Base-by-base conservation (phyloP, 2,329 filamentous ascomycete genomes). In the Orbilia blumenaviensis region DNA sequence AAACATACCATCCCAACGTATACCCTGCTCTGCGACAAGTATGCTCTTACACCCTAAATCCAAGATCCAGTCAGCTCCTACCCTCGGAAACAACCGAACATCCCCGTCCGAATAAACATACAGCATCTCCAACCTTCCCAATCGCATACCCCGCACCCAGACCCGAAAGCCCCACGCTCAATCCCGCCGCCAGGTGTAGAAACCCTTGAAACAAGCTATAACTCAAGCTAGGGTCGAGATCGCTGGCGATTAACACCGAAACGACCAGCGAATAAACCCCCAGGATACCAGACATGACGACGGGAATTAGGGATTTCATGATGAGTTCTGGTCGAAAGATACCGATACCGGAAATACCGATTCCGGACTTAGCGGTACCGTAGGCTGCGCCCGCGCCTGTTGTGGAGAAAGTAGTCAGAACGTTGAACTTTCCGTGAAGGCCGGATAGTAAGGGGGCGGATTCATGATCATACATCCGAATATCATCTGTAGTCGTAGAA, bases 211-310 rank as follows among this genome's bases (percentile, higher is more conserved):
- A 99, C 79, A 98, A 86, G 81, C 90, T 93, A 85, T 96, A 97
- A 69, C 84, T 83, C 79, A 87, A 85, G 18, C 84, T 84, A 14
- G 88, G 92, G 58, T 87, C 88, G 83, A 98, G 89, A 83, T 97
- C 93, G 84, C 93, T 91, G 67, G 93, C 92, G 83, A 99, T 99
- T 80, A 99, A 89, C 81, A 99, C 95, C 16, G 94, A 92, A 80
- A 99, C 94, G 81, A 99, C 95, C 80, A 99, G 91, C 61, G 94
- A 92, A 85, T 99, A 99, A 80, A 99, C 95, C 72, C 95, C 95
- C 81, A 99, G 93, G 83, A 99, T 99, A 89, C 95, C 95, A 80
- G 95, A 96, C 95, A 99, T 99, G 86, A 99, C 90, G 79, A 95
- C 92, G 78, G 92, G 78, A 52, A 78, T 78, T 62, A 80, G 79